Conservation (phyloP, 2,329 filamentous ascomycete species). For the Samsoniella hepiali region DNA sequence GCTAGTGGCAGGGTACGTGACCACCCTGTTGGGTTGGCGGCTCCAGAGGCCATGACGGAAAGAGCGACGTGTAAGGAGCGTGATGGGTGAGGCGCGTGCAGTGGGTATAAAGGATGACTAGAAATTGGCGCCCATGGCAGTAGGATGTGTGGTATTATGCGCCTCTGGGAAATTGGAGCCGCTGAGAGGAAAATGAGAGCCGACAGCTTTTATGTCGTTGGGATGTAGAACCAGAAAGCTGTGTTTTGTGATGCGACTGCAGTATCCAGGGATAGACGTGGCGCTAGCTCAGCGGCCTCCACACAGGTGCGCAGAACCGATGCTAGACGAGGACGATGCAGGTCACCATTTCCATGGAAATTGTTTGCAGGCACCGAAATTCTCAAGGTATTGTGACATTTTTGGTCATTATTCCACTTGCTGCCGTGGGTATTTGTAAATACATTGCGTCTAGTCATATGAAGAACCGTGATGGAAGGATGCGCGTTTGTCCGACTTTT, state of each 20-base stretch:
- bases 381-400: background rate
- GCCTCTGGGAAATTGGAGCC: no score
- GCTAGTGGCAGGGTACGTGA: conserved; percentile 46
- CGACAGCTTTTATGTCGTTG: background rate
- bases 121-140: conserved; percentile 2
- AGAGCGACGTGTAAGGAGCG: conserved; percentile 14
- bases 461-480: background rate
- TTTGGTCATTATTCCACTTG: conserved; percentile 5
- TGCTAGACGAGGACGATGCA: background rate
- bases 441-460: conserved; percentile 9
- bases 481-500: background rate
- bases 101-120: background rate
- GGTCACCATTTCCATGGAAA: background rate
- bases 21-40: conserved; percentile 20
- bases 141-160: background rate
- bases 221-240: conserved; percentile 6
- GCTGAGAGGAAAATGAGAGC: background rate
- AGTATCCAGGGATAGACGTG: background rate
- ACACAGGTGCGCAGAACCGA: background rate
- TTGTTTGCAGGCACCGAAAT: background rate
- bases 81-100: background rate
- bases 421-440: conserved; percentile 10
- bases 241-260: background rate
- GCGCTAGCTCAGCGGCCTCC: conserved; percentile 13
- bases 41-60: conserved; percentile 8